Conservation (phyloP, 495 filamentous ascomycete species). For the Rhypophila decipiens region DNA sequence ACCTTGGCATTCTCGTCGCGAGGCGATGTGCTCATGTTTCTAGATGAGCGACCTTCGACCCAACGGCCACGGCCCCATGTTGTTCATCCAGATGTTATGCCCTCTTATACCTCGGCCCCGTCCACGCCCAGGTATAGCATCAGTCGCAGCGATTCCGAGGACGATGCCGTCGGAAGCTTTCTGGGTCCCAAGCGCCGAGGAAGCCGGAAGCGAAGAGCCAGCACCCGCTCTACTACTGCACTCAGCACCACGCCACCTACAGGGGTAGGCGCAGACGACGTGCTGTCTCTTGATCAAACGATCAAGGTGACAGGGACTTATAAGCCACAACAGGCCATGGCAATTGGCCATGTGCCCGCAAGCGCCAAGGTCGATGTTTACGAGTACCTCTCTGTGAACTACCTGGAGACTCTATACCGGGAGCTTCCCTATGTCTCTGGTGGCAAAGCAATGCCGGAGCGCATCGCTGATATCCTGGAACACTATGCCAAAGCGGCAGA, state of each 20-base stretch:
- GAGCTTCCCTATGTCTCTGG: conserved; percentile 29
- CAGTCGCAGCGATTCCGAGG: conserved; percentile 62
- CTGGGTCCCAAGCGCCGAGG: conserved; percentile 43
- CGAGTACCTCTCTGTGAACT: conserved; percentile 54
- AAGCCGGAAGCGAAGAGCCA: conserved; percentile 30
- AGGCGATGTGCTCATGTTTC: conserved; percentile 54
- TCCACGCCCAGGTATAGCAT: conserved; percentile 41
- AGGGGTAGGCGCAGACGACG: conserved; percentile 37
- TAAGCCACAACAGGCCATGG: conserved; percentile 54
- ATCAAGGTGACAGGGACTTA: conserved; percentile 50
- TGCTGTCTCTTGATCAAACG: conserved; percentile 56
- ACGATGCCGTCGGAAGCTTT: conserved; percentile 56
- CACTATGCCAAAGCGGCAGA: conserved; percentile 59
- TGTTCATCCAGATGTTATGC: conserved; percentile 19
- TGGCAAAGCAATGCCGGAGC: conserved; percentile 25
- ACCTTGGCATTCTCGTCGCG: conserved; percentile 53
- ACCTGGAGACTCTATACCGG: conserved; percentile 42
- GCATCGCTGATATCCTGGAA: conserved; percentile 49
- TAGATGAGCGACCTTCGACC: conserved; percentile 40
- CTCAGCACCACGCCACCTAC: conserved; percentile 57
- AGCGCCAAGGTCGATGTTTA: conserved; percentile 48
- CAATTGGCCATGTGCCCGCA: conserved; percentile 53
- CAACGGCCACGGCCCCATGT: conserved; percentile 32
- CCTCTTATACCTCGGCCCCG: conserved; percentile 38
- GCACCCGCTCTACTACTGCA: conserved; percentile 27